Base-by-base conservation (phyloP, 495 filamentous ascomycete species). In the Cenococcum geophilum region DNA sequence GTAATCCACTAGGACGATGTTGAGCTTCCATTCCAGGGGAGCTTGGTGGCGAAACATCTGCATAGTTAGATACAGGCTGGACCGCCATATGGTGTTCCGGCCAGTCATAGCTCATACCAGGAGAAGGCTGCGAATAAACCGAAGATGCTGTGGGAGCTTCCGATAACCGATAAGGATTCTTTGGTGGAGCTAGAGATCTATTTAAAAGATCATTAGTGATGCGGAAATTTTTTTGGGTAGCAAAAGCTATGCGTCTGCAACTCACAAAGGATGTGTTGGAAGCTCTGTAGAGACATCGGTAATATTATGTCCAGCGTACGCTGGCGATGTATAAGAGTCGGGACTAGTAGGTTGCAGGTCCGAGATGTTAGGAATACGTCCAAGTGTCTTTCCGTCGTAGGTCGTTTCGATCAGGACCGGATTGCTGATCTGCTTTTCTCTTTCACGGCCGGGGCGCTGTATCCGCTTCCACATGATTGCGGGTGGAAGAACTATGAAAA, bases 401-500 rank as follows among this genome's bases (percentile, higher is more conserved):
- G 75, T 76, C 21, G 75, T 76, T 55, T 74, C 71, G 45, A 74
- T 66, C 43, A 77, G 70, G 59, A 76, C 76, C 55, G 81, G 79
- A 65, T 72, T 73, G 57, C 73, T 76, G 57, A 79, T 77, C 43
- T 69, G 55, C 48, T 71, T 73, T 57, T 76, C 79, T 61, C 73
- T 74, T 36, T 76, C 72, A 61, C 76, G 74, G 55, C 69, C 62
- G 40, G 63, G 61, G 18, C 61, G 54, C n/a, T 68, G 65, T 18
- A 68, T 50, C n/a, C 62, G 58, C 61, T 69, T 69, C 59, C 59
- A 69, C 66, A 69, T 69, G 53, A 62, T 65, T 32, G 60, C 18
- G 64, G 40, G 27, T 22, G 36, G 56, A 6, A 42, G 21, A 12
- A 12, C 20, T 42, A 9, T 32, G 48, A n/a, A 18, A 42, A 11